Evolutionary conservation across 139 green algal species (phyloP).

Genomic region (Pseudopediastrum boryanum): DNA sequence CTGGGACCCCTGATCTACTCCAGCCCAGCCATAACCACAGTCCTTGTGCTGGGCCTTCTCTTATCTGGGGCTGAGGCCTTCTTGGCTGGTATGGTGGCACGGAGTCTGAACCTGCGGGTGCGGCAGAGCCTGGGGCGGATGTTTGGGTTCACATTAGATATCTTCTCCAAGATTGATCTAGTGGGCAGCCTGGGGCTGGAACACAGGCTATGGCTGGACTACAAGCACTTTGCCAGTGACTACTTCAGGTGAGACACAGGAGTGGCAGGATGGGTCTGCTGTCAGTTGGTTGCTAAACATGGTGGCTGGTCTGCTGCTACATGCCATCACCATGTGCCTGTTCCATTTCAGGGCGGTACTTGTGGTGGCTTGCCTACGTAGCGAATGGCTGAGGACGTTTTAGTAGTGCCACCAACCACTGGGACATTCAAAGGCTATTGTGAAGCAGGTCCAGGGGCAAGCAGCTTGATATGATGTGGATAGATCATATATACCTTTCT

Average conservation of each 20-base stretch:
- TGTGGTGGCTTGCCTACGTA: too few relatives aligned
- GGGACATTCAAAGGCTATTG: too few relatives aligned
- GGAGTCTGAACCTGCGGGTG: constrained; percentile 32
- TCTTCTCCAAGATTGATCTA: constrained; percentile 34
- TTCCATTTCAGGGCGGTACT: too few relatives aligned
- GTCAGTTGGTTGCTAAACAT: too few relatives aligned
- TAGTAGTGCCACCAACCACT: too few relatives aligned
- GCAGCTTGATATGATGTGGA: too few relatives aligned
- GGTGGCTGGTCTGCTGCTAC: too few relatives aligned
- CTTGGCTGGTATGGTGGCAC: constrained; percentile 1
- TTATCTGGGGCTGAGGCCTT: constrained; percentile 26
- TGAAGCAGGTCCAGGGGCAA: too few relatives aligned
- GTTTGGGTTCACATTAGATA: constrained; percentile 45
- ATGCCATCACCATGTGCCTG: too few relatives aligned
- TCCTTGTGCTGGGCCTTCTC: constrained; percentile 12
- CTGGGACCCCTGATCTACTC: constrained; percentile 11
- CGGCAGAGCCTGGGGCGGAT: constrained; percentile 42
- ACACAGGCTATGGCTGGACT: constrained; percentile 11
- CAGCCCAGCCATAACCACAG: constrained; percentile 5
- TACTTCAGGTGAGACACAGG: constrained; percentile 40
- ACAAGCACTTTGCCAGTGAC: constrained; percentile 14
- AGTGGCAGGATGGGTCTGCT: too few relatives aligned
- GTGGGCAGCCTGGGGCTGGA: constrained; percentile 42
- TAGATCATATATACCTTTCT: too few relatives aligned
- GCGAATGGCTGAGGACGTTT: too few relatives aligned